phyloP scores from a whole-genome alignment of 1,284 basidiomycete genomes.

The Cystobasidium sp. region DNA sequence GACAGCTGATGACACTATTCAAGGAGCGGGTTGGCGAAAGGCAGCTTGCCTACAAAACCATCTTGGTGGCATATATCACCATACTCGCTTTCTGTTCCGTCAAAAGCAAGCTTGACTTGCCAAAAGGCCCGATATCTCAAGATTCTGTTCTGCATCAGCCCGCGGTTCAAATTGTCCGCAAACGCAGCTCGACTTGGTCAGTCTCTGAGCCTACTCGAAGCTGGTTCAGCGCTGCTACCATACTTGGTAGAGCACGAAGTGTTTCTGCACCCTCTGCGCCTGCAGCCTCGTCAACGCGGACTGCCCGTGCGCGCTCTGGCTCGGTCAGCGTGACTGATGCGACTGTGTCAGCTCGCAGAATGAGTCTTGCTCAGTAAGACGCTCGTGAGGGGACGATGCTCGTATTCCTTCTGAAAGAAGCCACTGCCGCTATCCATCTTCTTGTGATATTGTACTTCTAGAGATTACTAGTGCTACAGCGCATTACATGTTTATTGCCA shows the following conservation, averaged over 20 bases:
- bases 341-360: slow-evolving; percentile 6
- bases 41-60: not conserved
- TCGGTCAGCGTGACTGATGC: not conserved
- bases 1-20: not conserved
- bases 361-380: slow-evolving; percentile 5
- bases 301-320: not conserved
- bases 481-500: not conserved
- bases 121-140: not conserved
- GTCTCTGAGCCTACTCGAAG: not conserved
- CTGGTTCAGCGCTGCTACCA: slow-evolving; percentile 4
- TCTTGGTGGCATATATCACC: not conserved
- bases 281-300: no score
- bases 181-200: slow-evolving; percentile 1
- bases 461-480: no score
- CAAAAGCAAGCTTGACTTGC: not conserved
- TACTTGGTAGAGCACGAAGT: not conserved
- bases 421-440: no score
- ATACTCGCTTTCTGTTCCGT: not conserved
- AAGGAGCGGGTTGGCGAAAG: not conserved
- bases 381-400: no score
- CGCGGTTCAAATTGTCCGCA: not conserved
- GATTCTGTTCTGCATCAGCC: not conserved
- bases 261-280: not conserved
- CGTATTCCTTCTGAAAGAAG: no score
- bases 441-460: no score